These are phyloP conservation scores for Lentinus tigrinus DNA, from an alignment of 768 basidiomycete genomes.

Conservation along the genomic window DNA sequence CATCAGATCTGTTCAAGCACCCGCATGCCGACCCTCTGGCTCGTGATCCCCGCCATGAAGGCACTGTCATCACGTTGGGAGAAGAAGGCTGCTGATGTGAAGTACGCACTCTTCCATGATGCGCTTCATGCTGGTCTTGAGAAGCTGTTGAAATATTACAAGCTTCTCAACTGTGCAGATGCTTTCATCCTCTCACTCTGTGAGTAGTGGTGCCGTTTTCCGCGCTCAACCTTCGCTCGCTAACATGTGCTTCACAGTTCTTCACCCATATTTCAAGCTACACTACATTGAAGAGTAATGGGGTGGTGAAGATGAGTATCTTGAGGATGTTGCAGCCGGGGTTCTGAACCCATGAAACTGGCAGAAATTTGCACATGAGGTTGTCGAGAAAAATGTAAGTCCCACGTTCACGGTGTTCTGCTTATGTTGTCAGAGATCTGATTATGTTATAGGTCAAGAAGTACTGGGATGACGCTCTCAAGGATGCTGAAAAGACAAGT, in stretches of 20 bases:
- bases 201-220: too few species aligned
- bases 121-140: slow-evolving; percentile 22
- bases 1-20: slow-evolving; percentile 30
- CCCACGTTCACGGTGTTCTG: background rate
- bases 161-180: slow-evolving; percentile 14
- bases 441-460: background rate
- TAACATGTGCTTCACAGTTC: slow-evolving; percentile 11
- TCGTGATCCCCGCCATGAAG: slow-evolving; percentile 28
- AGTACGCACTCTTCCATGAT: slow-evolving; percentile 19
- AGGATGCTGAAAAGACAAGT: background rate
- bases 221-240: background rate
- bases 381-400: background rate
- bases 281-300: background rate
- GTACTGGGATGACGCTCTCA: background rate
- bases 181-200: slow-evolving; percentile 26
- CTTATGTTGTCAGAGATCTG: background rate
- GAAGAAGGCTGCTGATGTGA: slow-evolving; percentile 9
- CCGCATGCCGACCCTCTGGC: slow-evolving; percentile 25
- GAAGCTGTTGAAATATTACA: slow-evolving; percentile 29
- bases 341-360: background rate
- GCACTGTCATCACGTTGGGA: slow-evolving; percentile 30
- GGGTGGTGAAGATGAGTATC: background rate
- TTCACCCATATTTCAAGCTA: slow-evolving; percentile 28
- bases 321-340: background rate
- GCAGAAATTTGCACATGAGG: background rate